phyloP scores from a whole-genome alignment of 2,329 filamentous ascomycete species.

The Alternaria ventricosa region DNA sequence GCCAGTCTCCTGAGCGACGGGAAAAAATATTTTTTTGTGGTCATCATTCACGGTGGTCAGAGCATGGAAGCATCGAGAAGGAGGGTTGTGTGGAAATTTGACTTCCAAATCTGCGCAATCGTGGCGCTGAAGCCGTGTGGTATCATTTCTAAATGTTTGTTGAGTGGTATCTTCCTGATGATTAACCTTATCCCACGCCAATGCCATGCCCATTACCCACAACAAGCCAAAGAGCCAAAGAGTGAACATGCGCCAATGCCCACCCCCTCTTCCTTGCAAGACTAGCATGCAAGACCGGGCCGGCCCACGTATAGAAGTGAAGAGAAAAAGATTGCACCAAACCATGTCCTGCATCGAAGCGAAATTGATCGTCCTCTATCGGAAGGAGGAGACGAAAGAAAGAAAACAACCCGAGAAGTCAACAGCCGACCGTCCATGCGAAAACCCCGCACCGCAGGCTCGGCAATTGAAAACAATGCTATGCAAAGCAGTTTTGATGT shows the following conservation, averaged over 20 bases:
- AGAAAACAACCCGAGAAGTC: constrained; percentile 10
- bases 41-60: neutral
- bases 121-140: constrained; percentile 18
- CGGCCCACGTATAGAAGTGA: constrained; percentile 15
- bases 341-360: constrained; percentile 32
- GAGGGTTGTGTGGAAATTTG: neutral
- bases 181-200: constrained; percentile 1
- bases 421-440: constrained; percentile 21
- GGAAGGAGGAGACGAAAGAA: constrained; percentile 11
- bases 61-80: constrained; percentile 1
- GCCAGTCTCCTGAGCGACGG: neutral
- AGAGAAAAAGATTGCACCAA: constrained; percentile 7
- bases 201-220: neutral
- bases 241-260: constrained; percentile 18
- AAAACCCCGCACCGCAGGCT: constrained; percentile 9
- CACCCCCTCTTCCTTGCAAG: constrained; percentile 3
- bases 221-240: constrained; percentile 1
- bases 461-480: constrained; percentile 3
- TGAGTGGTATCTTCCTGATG: constrained; percentile 12
- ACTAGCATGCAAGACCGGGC: constrained; percentile 8
- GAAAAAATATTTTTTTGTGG: neutral
- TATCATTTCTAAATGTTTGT: constrained; percentile 29
- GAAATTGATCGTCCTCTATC: constrained; percentile 8
- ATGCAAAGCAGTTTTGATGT: constrained; percentile 18
- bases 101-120: constrained; percentile 6